Evolutionary conservation across 176 grass and related monocot genomes (phyloP).

Genomic region (Aegilops longissima): DNA sequence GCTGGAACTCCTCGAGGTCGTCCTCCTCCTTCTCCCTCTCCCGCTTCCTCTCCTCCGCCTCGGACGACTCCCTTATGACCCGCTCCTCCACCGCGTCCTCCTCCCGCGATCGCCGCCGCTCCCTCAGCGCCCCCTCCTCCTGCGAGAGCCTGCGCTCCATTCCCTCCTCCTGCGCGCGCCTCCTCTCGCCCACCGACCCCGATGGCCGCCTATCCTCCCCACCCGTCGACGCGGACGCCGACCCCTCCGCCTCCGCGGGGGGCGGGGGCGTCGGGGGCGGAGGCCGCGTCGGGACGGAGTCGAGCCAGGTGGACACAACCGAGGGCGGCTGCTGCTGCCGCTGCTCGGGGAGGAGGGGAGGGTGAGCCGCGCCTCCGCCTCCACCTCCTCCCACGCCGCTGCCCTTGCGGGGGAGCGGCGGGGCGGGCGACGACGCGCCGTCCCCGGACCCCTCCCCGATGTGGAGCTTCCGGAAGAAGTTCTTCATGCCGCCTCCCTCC

Average conservation of each 20-base stretch:
- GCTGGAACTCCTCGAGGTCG: conserved; percentile 88
- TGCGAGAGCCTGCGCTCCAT: conserved; percentile 23
- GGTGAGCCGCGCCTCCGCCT: conserved; percentile 12
- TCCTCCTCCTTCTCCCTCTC: conserved; percentile 58
- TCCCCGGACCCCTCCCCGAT: conserved; percentile 62
- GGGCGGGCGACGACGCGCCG: conserved; percentile 19
- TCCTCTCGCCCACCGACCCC: neutral
- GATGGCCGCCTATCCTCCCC: conserved; percentile 26
- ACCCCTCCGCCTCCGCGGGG: conserved; percentile 10
- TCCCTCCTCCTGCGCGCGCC: conserved; percentile 33
- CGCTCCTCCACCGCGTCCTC: conserved; percentile 69
- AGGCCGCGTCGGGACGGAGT: conserved; percentile 48
- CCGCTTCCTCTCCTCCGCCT: conserved; percentile 53
- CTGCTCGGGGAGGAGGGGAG: conserved; percentile 37
- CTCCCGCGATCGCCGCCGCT: conserved; percentile 17
- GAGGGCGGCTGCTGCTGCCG: conserved; percentile 53
- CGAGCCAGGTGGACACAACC: conserved; percentile 67
- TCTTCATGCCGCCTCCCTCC: conserved; percentile 64
- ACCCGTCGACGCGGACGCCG: conserved; percentile 28
- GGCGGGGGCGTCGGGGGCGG: conserved; percentile 25
- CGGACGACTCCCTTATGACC: conserved; percentile 44
- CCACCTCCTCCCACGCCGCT: neutral
- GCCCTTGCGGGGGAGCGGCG: conserved; percentile 39
- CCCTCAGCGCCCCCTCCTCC: neutral
- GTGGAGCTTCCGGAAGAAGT: conserved; percentile 96